Evolutionary conservation across 208 protist species (phyloP), one percentile per base, ranked within the genome.

Genomic region (Baffinella frigidus): DNA sequence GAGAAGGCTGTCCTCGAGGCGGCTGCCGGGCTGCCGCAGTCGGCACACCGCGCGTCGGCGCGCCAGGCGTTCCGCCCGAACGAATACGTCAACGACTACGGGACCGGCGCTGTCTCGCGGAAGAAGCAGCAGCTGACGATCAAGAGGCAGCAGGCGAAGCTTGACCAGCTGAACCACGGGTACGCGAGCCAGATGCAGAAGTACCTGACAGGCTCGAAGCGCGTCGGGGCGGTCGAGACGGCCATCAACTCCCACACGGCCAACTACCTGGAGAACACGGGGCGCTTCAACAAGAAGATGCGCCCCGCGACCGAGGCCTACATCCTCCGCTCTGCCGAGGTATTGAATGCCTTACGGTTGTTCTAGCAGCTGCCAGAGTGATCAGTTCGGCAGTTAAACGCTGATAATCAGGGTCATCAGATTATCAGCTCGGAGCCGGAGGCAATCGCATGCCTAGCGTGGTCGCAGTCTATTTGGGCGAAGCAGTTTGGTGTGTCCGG

Each of bases 151-250:
- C 11, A 77, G 71, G 14, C 11, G 71, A 33, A 36, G 11, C 71
- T 77, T 11, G 71, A 77, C 71, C 11, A 77, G 71, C 71, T 77
- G 20, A 77, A 77, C 71, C 11, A 77, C 14, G 71, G 71, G 11
- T 77, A 77, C 39, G 71, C 71, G 17, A 77, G 30, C 17, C n/a
- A 14, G 71, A 77, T 77, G 71, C 71, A 77, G 71, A 77, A 77
- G 39, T 77, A 33, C 14, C 71, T 77, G 71, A 77, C 71, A 36
- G 71, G 71, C 71, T 77, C 71, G 35, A n/a, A 77, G 17, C 17
- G 20, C 20, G 71, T 77, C n/a, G 71, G 71, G 17, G 71, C 11
- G 17, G 71, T 77, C 17, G 30, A 11, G 17, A 41, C 11, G 35
- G 71, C 71, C 14, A 77, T 77, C n/a, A n/a, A 77, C 71, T 33